Percentiles rank a stretch among this genome's conserved stretches.
These are phyloP conservation scores for sorghum (Sorghum bicolor) DNA, from an alignment of 176 grass and related monocot species.

Conservation along the genomic window Sorghum_bicolor_NCBIv3 NC_012879.2:8819501-8820000, in stretches of 20 bases:
- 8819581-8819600: not conserved
- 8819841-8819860: conserved; percentile 52
- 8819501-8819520: no score
- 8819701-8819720: not conserved
- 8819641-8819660: not conserved
- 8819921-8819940: not conserved
- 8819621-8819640: not conserved
- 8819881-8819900: not conserved
- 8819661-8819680: not conserved
- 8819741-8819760: no score
- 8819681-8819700: not conserved
- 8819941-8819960: not conserved
- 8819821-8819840: conserved; percentile 38
- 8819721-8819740: no score
- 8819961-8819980: not conserved
- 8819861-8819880: no score
- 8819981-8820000: not conserved
- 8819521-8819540: no score
- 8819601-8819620: not conserved
- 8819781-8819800: conserved; percentile 40
- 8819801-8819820: conserved; percentile 59
- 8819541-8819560: not conserved
- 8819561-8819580: not conserved
- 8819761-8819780: conserved; percentile 67
- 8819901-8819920: not conserved